Conservation (phyloP, 169 alveolate species). For the Babesia ovis region DNA sequence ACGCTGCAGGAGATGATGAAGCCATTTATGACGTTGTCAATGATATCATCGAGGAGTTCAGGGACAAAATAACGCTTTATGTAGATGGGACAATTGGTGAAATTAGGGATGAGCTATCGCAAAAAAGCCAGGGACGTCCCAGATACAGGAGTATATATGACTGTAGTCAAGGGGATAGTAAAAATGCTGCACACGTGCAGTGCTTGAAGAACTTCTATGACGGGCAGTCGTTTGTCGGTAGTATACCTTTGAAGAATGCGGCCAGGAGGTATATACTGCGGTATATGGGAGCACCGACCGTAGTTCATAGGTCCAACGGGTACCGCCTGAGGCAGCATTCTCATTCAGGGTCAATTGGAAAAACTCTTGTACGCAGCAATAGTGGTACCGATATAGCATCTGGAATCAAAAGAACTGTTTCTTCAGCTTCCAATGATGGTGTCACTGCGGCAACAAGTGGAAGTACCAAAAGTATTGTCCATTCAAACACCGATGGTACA, state of each 20-base stretch:
- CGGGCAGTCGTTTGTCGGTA: slow-evolving; percentile 22
- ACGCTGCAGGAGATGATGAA: not conserved
- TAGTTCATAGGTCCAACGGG: too few species aligned
- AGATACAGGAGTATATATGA: slow-evolving; percentile 53
- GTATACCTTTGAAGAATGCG: slow-evolving; percentile 52
- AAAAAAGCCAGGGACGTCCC: not conserved
- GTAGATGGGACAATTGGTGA: not conserved
- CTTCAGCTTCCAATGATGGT: too few species aligned
- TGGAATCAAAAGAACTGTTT: too few species aligned
- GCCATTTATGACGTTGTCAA: slow-evolving; percentile 5
- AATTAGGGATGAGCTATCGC: not conserved
- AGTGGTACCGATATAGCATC: not conserved
- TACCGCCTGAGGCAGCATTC: too few species aligned
- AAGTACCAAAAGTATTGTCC: too few species aligned
- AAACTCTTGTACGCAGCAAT: not conserved
- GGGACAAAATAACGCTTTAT: not conserved
- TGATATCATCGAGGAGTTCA: slow-evolving; percentile 7
- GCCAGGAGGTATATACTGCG: slow-evolving; percentile 36
- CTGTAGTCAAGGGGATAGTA: not conserved
- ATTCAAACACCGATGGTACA: too few species aligned
- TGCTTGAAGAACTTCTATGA: slow-evolving; percentile 48
- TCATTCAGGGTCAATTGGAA: not conserved
- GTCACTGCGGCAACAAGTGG: too few species aligned
- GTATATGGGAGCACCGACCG: too few species aligned
- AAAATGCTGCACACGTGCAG: not conserved